These are phyloP conservation scores for Cenococcum geophilum DNA, from an alignment of 495 filamentous ascomycete genomes.

Conservation along the genomic window DNA sequence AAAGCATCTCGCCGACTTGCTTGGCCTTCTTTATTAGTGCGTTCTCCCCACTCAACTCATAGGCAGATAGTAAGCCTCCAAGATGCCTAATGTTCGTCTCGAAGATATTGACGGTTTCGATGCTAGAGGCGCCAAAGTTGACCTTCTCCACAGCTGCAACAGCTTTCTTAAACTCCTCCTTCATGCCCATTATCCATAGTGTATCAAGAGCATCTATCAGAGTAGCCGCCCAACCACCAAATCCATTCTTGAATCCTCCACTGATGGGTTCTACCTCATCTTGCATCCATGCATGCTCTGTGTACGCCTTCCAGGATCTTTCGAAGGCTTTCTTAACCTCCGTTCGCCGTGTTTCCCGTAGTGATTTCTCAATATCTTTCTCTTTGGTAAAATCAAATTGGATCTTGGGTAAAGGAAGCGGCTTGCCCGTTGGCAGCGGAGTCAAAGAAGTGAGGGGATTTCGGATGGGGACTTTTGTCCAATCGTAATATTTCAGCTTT, in stretches of 20 bases:
- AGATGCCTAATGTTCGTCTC: constrained; percentile 42
- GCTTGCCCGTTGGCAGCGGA: constrained; percentile 22
- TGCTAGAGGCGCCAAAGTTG: constrained; percentile 44
- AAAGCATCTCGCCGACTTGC: constrained; percentile 40
- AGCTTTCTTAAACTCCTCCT: constrained; percentile 55
- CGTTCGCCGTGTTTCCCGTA: constrained; percentile 24
- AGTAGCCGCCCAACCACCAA: constrained; percentile 59
- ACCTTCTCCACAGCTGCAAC: constrained; percentile 49
- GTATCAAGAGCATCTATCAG: constrained; percentile 60
- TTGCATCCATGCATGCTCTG: constrained; percentile 36
- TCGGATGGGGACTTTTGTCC: constrained; percentile 18
- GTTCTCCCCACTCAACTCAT: constrained; percentile 38
- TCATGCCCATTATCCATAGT: constrained; percentile 58
- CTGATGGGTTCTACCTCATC: constrained; percentile 39
- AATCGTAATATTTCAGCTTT: constrained; percentile 12
- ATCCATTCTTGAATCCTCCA: constrained; percentile 42
- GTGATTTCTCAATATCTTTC: constrained; percentile 19
- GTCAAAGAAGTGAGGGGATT: constrained; percentile 23
- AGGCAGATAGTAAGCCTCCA: constrained; percentile 38
- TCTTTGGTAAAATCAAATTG: constrained; percentile 34
- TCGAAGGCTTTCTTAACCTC: constrained; percentile 35
- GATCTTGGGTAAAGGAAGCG: constrained; percentile 22
- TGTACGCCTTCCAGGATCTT: constrained; percentile 37
- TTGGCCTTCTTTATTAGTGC: constrained; percentile 35
- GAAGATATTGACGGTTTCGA: constrained; percentile 38